Evolutionary conservation across 2,329 filamentous ascomycete species (phyloP).

Genomic region (Talaromyces sp.): DNA sequence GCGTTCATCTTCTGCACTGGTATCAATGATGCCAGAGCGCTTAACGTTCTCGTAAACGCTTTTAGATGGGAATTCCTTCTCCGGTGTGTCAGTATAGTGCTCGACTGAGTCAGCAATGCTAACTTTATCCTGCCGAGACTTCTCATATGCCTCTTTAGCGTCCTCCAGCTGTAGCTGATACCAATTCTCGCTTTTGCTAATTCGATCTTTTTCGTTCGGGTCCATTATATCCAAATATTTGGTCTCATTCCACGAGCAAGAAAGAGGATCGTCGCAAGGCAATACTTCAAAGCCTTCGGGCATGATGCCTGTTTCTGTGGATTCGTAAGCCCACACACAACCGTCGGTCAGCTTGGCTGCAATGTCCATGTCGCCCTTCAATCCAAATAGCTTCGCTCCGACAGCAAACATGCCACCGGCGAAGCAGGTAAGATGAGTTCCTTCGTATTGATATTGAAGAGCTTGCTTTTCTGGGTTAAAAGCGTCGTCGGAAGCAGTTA

Average conservation of each 20-base stretch:
- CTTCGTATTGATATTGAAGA: slow-evolving; percentile 42
- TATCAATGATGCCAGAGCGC: not conserved
- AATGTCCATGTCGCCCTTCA: slow-evolving; percentile 49
- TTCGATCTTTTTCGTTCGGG: slow-evolving; percentile 24
- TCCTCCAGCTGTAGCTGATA: slow-evolving; percentile 15
- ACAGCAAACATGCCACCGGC: slow-evolving; percentile 58
- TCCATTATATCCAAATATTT: slow-evolving; percentile 43
- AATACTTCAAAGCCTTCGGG: slow-evolving; percentile 52
- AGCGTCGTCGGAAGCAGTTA: slow-evolving; percentile 15
- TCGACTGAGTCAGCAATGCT: not conserved
- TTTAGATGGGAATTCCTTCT: not conserved
- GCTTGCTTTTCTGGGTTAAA: slow-evolving; percentile 11
- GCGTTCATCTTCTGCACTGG: slow-evolving; percentile 7
- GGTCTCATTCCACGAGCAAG: slow-evolving; percentile 51
- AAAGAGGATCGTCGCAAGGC: slow-evolving; percentile 39
- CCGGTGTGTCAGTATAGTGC: not conserved
- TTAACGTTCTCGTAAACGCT: not conserved
- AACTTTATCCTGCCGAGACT: not conserved
- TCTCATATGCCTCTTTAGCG: slow-evolving; percentile 6
- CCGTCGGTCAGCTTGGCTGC: slow-evolving; percentile 54
- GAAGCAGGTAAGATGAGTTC: slow-evolving; percentile 56
- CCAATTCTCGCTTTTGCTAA: slow-evolving; percentile 18
- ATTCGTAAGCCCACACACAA: slow-evolving; percentile 58
- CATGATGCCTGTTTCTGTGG: slow-evolving; percentile 54
- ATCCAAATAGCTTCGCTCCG: slow-evolving; percentile 51